phyloP scores from a whole-genome alignment of 352 stramenopile species.

The Peronospora tabacina region DNA sequence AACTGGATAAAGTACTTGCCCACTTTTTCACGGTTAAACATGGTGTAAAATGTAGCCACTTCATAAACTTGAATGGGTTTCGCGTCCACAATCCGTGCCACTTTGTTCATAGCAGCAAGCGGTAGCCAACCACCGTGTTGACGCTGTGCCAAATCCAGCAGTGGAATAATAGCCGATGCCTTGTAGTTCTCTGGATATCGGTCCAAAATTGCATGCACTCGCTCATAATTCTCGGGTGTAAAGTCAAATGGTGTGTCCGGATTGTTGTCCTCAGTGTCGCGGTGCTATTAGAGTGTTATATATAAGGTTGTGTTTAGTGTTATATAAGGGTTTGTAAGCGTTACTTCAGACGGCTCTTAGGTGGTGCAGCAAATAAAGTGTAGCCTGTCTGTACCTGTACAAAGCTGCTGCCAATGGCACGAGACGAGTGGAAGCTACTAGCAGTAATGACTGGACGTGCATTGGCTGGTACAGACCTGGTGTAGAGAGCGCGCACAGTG shows the following conservation, averaged over 20 bases:
- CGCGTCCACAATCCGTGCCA: slow-evolving; percentile 95
- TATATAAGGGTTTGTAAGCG: not conserved
- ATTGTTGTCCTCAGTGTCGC: slow-evolving; percentile 96
- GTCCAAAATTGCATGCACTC: slow-evolving; percentile 90
- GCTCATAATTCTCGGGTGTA: slow-evolving; percentile 95
- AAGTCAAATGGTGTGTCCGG: slow-evolving; percentile 96
- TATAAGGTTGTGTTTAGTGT: too few relatives aligned
- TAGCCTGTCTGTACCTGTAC: slow-evolving; percentile 22
- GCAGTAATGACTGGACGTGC: slow-evolving; percentile 8
- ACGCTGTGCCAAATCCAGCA: slow-evolving; percentile 94
- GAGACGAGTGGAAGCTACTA: slow-evolving; percentile 44
- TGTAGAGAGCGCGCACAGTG: slow-evolving; percentile 41
- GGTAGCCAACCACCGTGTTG: slow-evolving; percentile 97
- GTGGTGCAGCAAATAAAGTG: slow-evolving; percentile 21
- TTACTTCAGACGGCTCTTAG: not conserved
- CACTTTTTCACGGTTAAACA: slow-evolving; percentile 97
- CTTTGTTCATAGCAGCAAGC: slow-evolving; percentile 99
- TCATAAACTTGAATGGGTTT: slow-evolving; percentile 97
- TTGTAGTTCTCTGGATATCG: slow-evolving; percentile 99
- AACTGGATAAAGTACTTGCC: slow-evolving; percentile 95
- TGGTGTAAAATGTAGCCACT: slow-evolving; percentile 99
- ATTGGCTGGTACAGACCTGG: slow-evolving; percentile 22
- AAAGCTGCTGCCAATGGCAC: slow-evolving; percentile 31
- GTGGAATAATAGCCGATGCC: slow-evolving; percentile 96
- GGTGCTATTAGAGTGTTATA: slow-evolving; percentile 49